Evolutionary conservation across 805 yeast species (phyloP).

Genomic region (Yarrowia sp.): DNA sequence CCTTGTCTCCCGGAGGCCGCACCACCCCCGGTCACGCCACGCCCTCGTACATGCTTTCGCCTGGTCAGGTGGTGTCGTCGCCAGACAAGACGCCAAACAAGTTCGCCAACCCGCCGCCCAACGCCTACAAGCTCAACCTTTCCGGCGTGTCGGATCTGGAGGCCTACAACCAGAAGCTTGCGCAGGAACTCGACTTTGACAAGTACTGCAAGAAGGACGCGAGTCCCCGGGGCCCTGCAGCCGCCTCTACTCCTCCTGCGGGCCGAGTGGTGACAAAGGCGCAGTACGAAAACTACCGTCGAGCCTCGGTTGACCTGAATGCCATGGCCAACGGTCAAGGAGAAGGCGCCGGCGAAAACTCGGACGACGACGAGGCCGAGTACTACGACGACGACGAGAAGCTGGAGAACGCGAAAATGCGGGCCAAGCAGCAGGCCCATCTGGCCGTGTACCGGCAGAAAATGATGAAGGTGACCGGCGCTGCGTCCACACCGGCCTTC

Average conservation of each 20-base stretch:
- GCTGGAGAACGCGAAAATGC: constrained; percentile 45
- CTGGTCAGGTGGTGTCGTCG: background rate
- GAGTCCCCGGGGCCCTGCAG: background rate
- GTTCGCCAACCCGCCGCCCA: constrained; percentile 24
- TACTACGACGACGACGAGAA: constrained; percentile 43
- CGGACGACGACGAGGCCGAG: constrained; percentile 20
- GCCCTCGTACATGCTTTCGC: background rate
- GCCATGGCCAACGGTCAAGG: background rate
- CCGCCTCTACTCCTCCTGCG: constrained; percentile 3
- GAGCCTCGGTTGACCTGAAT: constrained; percentile 24
- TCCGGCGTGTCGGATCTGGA: constrained; percentile 12
- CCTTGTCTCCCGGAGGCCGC: constrained; percentile 2
- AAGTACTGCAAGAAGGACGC: constrained; percentile 38
- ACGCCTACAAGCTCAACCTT: constrained; percentile 27
- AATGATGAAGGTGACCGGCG: constrained; percentile 52
- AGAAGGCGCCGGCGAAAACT: background rate
- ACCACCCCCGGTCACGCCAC: background rate
- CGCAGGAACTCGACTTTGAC: constrained; percentile 37
- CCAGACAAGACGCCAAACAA: background rate
- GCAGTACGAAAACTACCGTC: constrained; percentile 36
- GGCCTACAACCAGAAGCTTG: constrained; percentile 30
- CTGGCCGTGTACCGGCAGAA: constrained; percentile 53
- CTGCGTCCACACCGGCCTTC: constrained; percentile 32
- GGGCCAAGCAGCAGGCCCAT: constrained; percentile 53
- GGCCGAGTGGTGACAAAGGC: constrained; percentile 34